These are phyloP conservation scores for Purpureocillium lavendulum DNA, from an alignment of 2,329 filamentous ascomycete species.

Conservation along the genomic window DNA sequence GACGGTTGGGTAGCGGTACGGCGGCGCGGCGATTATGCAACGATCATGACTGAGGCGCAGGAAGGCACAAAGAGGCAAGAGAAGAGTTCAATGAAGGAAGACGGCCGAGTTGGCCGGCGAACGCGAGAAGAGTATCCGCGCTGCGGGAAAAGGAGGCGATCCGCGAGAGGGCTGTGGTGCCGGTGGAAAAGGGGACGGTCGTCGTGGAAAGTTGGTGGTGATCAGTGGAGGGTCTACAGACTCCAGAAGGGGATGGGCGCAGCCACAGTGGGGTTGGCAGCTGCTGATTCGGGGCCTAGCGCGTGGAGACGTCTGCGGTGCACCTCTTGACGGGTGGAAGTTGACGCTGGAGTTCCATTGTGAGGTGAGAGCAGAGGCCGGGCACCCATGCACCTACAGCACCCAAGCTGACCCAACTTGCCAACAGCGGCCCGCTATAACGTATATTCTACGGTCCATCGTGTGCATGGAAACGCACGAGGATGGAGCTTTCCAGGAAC, in stretches of 20 bases:
- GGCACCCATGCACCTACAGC: no score
- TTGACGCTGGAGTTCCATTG: no score
- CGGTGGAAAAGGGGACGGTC: constrained; percentile 1
- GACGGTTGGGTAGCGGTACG: constrained; percentile 4
- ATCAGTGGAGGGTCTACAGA: neutral
- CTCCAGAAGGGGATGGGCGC: neutral
- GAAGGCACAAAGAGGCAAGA: neutral
- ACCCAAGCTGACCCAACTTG: no score
- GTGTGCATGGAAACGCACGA: no score
- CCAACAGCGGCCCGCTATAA: no score
- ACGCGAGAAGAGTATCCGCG: neutral
- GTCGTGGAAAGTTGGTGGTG: no score
- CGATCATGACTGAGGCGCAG: neutral
- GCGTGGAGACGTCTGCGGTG: neutral
- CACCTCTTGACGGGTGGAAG: no score
- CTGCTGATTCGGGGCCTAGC: neutral
- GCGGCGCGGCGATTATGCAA: constrained; percentile 5
- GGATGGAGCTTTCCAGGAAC: no score
- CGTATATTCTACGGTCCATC: no score
- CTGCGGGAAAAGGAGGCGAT: neutral
- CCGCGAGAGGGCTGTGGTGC: no score
- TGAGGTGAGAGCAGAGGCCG: no score
- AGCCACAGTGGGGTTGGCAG: neutral
- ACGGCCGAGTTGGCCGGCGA: neutral
- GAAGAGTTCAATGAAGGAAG: neutral